Conservation (phyloP, 768 basidiomycete species). For the Auriscalpium orientale region DNA sequence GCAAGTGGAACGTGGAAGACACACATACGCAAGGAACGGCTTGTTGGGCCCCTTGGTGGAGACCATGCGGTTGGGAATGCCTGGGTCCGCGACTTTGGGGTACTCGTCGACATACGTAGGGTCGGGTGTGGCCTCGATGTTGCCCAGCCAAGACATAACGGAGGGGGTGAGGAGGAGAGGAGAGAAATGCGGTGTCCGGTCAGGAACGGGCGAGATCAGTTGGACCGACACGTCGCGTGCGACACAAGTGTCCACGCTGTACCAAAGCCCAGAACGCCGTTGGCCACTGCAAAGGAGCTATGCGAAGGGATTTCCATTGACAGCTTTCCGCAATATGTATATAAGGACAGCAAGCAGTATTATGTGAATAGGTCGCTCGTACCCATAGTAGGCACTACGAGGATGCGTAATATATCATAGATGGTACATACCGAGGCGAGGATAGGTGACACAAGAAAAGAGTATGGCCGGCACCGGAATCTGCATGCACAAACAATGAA, state of each 20-base stretch:
- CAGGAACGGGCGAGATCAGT: neutral
- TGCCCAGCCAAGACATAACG: slow-evolving; percentile 62
- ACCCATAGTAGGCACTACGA: slow-evolving; percentile 1
- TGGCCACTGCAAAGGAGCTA: neutral
- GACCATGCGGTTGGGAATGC: slow-evolving; percentile 61
- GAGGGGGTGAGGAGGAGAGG: neutral
- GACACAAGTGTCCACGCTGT: neutral
- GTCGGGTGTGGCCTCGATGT: slow-evolving; percentile 28
- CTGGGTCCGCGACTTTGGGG: slow-evolving; percentile 54
- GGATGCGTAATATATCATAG: slow-evolving; percentile 3
- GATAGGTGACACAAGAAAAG: neutral
- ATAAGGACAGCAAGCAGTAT: neutral
- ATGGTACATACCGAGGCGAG: neutral
- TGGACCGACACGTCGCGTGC: neutral
- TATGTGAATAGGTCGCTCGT: neutral
- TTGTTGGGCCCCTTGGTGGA: slow-evolving; percentile 77
- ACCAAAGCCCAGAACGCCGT: neutral
- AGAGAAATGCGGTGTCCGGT: neutral
- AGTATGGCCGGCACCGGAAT: neutral
- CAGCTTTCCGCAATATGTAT: neutral
- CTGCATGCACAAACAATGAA: slow-evolving; percentile 8
- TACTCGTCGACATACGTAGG: slow-evolving; percentile 29
- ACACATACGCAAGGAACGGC: slow-evolving; percentile 75
- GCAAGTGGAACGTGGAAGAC: slow-evolving; percentile 6
- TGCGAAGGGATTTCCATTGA: neutral